phyloP scores from a whole-genome alignment of 495 filamentous ascomycete genomes.

The Penicillium tannophilum region DNA sequence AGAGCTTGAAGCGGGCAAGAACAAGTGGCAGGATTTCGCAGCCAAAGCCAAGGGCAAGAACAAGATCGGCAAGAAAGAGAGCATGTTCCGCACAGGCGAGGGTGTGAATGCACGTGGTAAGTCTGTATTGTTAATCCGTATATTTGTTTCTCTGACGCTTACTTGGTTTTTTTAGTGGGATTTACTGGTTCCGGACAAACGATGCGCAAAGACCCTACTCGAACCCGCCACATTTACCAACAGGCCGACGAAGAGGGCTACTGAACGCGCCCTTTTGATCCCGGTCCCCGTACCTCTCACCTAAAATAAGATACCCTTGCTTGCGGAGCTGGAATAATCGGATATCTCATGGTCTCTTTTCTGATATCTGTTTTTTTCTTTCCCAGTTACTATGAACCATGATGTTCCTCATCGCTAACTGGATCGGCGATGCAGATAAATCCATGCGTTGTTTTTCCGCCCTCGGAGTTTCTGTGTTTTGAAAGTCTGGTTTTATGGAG shows the following conservation, averaged over 20 bases:
- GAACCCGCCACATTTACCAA: conserved; percentile 86
- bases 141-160: conserved; percentile 2
- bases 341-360: conserved; percentile 15
- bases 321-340: conserved; percentile 10
- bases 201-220: conserved; percentile 88
- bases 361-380: conserved; percentile 13
- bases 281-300: not conserved
- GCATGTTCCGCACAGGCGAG: conserved; percentile 94
- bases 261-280: conserved; percentile 17
- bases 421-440: conserved; percentile 35
- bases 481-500: conserved; percentile 4
- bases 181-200: conserved; percentile 92
- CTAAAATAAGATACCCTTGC: conserved; percentile 4
- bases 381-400: conserved; percentile 17
- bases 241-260: conserved; percentile 72
- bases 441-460: conserved; percentile 9
- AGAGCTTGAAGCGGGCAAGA: conserved; percentile 86
- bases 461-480: conserved; percentile 4
- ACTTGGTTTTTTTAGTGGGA: conserved; percentile 61
- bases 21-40: conserved; percentile 91
- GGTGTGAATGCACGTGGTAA: conserved; percentile 83
- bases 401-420: conserved; percentile 38
- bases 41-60: conserved; percentile 79
- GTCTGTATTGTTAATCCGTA: conserved; percentile 14
- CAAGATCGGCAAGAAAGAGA: conserved; percentile 85